Conservation (phyloP, 768 basidiomycete species). For the Trametes meyenii region DNA sequence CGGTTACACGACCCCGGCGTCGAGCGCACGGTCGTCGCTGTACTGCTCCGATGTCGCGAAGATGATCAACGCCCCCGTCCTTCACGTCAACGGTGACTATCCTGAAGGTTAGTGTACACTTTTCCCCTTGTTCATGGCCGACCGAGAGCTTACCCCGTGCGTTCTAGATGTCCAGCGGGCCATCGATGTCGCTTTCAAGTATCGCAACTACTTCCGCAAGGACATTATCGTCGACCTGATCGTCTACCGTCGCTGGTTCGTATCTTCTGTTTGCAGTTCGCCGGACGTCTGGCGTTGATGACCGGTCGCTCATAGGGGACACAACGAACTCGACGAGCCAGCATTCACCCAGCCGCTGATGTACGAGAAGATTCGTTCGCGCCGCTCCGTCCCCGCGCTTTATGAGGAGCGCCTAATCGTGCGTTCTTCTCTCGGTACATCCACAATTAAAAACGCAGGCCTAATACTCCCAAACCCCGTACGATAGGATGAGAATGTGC, state of each 20-base stretch:
- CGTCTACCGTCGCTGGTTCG: slow-evolving; percentile 82
- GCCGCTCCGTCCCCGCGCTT: slow-evolving; percentile 76
- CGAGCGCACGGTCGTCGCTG: slow-evolving; percentile 78
- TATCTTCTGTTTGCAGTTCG: slow-evolving; percentile 3
- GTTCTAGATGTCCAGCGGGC: slow-evolving; percentile 79
- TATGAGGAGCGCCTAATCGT: slow-evolving; percentile 84
- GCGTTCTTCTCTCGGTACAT: slow-evolving; percentile 30
- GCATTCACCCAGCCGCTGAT: slow-evolving; percentile 87
- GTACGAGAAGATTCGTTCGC: slow-evolving; percentile 84
- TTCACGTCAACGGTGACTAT: slow-evolving; percentile 91
- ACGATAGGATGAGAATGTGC: slow-evolving; percentile 45
- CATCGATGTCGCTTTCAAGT: slow-evolving; percentile 86
- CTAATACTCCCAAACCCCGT: not conserved
- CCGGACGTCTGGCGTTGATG: not conserved
- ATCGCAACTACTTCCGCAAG: slow-evolving; percentile 85
- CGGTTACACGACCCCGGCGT: slow-evolving; percentile 90
- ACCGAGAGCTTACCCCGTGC: not conserved
- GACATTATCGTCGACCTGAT: slow-evolving; percentile 89
- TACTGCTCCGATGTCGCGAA: slow-evolving; percentile 91
- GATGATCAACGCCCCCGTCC: slow-evolving; percentile 85
- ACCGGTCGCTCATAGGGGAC: slow-evolving; percentile 54
- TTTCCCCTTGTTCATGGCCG: not conserved
- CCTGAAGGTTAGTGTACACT: slow-evolving; percentile 64
- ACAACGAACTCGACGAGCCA: slow-evolving; percentile 89
- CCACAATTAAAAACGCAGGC: not conserved